Conservation (phyloP, 768 basidiomycete genomes). For the Tulasnella sp. region DNA sequence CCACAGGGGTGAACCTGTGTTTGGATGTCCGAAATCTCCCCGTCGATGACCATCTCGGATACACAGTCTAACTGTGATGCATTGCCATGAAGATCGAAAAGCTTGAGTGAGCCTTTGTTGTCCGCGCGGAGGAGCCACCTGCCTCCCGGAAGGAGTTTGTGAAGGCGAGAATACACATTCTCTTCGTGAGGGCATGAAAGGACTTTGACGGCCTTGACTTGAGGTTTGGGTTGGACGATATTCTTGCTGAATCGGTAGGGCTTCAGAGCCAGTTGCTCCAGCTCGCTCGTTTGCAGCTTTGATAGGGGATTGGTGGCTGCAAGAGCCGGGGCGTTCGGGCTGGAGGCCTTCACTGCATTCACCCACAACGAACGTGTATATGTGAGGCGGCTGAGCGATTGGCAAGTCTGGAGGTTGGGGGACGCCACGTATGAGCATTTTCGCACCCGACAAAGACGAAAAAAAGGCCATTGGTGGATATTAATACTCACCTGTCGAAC, state of each 20-base stretch:
- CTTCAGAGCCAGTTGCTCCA: background rate
- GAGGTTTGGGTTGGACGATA: background rate
- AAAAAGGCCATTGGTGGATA: background rate
- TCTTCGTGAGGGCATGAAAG: background rate
- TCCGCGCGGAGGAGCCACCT: background rate
- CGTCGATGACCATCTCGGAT: background rate
- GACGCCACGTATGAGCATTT: background rate
- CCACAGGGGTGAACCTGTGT: background rate
- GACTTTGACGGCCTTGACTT: background rate
- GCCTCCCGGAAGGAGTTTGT: slow-evolving; percentile 2
- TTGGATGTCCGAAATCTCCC: background rate
- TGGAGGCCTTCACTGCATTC: slow-evolving; percentile 5
- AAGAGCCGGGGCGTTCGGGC: background rate
- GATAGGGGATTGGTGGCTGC: background rate
- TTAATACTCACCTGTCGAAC: background rate
- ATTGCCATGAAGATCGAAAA: background rate
- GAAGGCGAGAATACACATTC: background rate
- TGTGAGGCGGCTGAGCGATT: slow-evolving; percentile 4
- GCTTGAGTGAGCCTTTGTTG: slow-evolving; percentile 1
- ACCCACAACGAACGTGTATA: slow-evolving; percentile 3
- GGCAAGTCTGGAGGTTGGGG: background rate
- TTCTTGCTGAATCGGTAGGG: slow-evolving; percentile 6
- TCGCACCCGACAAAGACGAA: slow-evolving; percentile 4
- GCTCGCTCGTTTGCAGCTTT: background rate
- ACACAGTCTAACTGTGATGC: background rate